Percentiles rank a stretch among this genome's conserved stretches.
Conservation (phyloP, 2,329 filamentous ascomycete genomes). For the Pseudogymnoascus sp. region DNA sequence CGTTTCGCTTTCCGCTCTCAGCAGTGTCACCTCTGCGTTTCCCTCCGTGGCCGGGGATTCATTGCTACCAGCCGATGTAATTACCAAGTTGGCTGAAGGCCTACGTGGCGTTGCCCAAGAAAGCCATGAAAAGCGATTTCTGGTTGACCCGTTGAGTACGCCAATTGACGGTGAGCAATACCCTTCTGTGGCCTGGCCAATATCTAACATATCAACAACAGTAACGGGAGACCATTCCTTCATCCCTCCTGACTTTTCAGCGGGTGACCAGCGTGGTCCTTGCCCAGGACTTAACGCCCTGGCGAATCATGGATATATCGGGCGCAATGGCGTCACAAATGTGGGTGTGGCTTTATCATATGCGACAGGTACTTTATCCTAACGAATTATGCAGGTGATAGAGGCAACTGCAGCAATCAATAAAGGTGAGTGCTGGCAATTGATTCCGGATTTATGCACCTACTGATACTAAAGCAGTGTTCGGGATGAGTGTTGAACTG, state of each 20-base stretch:
- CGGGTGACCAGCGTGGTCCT: slow-evolving; percentile 34
- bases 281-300: slow-evolving; percentile 39
- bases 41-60: background rate
- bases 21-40: background rate
- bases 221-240: slow-evolving; percentile 33
- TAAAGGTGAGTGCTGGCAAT: slow-evolving; percentile 24
- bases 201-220: slow-evolving; percentile 17
- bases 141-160: slow-evolving; percentile 15
- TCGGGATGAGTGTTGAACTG: slow-evolving; percentile 40
- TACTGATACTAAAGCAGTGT: slow-evolving; percentile 31
- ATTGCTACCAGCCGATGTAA: background rate
- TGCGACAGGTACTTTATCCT: slow-evolving; percentile 11
- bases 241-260: slow-evolving; percentile 30
- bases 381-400: slow-evolving; percentile 6
- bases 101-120: slow-evolving; percentile 3
- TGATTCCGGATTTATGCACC: background rate
- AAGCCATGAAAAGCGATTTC: slow-evolving; percentile 6
- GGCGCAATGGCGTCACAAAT: slow-evolving; percentile 33
- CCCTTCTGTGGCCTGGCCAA: background rate
- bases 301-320: slow-evolving; percentile 39
- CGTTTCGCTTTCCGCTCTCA: slow-evolving; percentile 1
- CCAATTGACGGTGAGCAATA: slow-evolving; percentile 16
- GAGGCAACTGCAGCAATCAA: slow-evolving; percentile 34
- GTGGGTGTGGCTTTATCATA: slow-evolving; percentile 19
- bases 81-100: background rate